Base-by-base conservation (phyloP, 768 basidiomycete species). In the Phaeotremella skinneri region DNA sequence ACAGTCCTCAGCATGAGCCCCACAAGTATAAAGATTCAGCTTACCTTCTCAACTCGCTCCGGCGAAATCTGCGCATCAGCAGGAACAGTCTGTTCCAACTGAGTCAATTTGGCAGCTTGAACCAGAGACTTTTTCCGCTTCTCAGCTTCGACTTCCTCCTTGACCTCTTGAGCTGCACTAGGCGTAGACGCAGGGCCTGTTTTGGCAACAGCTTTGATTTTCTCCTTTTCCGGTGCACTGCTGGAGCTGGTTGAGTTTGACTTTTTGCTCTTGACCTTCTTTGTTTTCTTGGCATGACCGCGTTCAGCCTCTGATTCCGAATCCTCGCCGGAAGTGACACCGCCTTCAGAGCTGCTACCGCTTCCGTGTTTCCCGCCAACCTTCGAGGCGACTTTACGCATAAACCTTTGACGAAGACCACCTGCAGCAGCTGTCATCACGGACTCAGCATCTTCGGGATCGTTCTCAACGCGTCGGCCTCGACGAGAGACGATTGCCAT, bases 401-500 rank as follows among this genome's bases (percentile, higher is more conserved):
- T 84, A 25, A 91, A 80, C 51, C 89, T 85, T 62, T 89, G 87
- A 0, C 88, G 88, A 30, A 92, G 80, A 4, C 87, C 86, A 49
- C 83, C 83, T 71, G 90, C 91, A 41, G 89, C 89, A 3, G 85
- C 87, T 64, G 88, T 83, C 82, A 90, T 91, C 55, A 91, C 71
- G 25, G 72, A 75, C 47, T 72, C 74, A 1, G 61, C 70, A 57
- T 74, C 68, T 47, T 64, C 64, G 21, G 56, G 55, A 30, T 77
- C 69, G 17, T 69, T 60, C 45, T 69, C 85, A 52, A 85, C 86
- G 20, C 63, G 51, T 11, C 56, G 49, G 16, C 63, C 62, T 65
- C 88, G 84, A 45, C 89, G 84, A 61, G 85, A 85, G 53, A 92
- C 89, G 65, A 93, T 88, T 21, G 91, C 91, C 84, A 94, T 92